These are phyloP conservation scores for Xylaria multiplex DNA, from an alignment of 2,329 filamentous ascomycete genomes.

Conservation along the genomic window DNA sequence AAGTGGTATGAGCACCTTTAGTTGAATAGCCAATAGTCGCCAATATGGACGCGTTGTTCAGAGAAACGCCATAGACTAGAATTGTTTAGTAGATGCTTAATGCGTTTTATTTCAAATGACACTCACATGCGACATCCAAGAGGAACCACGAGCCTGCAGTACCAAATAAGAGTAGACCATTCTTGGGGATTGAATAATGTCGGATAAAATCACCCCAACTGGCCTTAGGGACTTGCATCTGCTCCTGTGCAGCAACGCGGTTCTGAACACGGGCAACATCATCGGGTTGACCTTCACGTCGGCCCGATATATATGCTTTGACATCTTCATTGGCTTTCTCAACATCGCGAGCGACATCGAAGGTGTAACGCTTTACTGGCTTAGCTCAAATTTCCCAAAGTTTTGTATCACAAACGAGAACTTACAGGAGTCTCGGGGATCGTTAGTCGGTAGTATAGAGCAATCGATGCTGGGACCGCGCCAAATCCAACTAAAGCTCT, in stretches of 20 bases:
- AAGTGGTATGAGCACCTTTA: slow-evolving; percentile 63
- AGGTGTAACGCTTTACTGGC: slow-evolving; percentile 73
- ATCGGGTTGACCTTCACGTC: slow-evolving; percentile 70
- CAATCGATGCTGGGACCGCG: slow-evolving; percentile 80
- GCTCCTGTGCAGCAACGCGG: slow-evolving; percentile 62
- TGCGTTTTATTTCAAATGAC: slow-evolving; percentile 39
- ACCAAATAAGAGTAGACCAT: slow-evolving; percentile 77
- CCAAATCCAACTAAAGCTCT: slow-evolving; percentile 82
- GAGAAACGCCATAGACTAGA: slow-evolving; percentile 69
- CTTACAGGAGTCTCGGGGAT: slow-evolving; percentile 80
- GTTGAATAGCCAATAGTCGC: slow-evolving; percentile 76
- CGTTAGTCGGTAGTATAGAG: slow-evolving; percentile 81
- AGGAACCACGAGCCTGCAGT: slow-evolving; percentile 88
- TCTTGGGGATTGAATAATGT: slow-evolving; percentile 77
- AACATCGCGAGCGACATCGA: slow-evolving; percentile 80
- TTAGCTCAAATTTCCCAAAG: slow-evolving; percentile 25
- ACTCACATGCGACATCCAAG: slow-evolving; percentile 58
- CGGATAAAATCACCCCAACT: slow-evolving; percentile 75
- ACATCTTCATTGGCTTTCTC: slow-evolving; percentile 78
- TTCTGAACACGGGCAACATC: slow-evolving; percentile 71
- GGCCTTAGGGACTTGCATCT: slow-evolving; percentile 74
- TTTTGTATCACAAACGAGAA: not conserved
- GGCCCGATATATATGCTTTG: slow-evolving; percentile 77
- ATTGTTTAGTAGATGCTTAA: slow-evolving; percentile 41
- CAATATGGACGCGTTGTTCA: slow-evolving; percentile 81